These are phyloP conservation scores for Cutaneotrichosporon daszewskae DNA, from an alignment of 1,284 basidiomycete species.

Conservation along the genomic window DNA sequence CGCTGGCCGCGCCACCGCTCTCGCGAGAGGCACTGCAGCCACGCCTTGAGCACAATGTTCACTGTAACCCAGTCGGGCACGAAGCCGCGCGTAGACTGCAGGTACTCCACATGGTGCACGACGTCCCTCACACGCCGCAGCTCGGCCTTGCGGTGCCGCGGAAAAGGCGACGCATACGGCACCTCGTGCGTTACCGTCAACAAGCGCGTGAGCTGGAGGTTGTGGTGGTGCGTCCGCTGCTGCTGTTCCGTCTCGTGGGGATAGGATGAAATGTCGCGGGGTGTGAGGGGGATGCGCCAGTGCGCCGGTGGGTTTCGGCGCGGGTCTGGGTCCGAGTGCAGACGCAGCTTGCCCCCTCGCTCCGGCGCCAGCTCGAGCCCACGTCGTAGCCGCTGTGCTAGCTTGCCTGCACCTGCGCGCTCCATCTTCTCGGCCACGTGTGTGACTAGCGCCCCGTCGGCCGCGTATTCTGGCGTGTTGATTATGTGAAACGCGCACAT, in stretches of 20 bases:
- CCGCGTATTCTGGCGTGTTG: conserved; percentile 24
- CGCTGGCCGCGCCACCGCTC: conserved; percentile 1
- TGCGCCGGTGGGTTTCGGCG: conserved; percentile 4
- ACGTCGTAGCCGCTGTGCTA: conserved; percentile 26
- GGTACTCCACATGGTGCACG: conserved; percentile 22
- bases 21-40: conserved; percentile 20
- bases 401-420: conserved; percentile 27
- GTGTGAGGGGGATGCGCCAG: conserved; percentile 8
- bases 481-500: conserved; percentile 33
- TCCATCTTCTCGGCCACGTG: conserved; percentile 21
- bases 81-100: conserved; percentile 30
- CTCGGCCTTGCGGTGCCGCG: not conserved
- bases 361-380: conserved; percentile 10
- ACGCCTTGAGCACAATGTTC: conserved; percentile 39
- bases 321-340: conserved; percentile 1
- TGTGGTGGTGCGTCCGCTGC: conserved; percentile 14
- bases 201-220: conserved; percentile 9
- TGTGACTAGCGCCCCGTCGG: conserved; percentile 18
- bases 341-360: not conserved
- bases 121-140: conserved; percentile 29
- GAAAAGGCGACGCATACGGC: conserved; percentile 5
- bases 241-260: conserved; percentile 2
- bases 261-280: conserved; percentile 1
- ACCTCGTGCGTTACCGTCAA: conserved; percentile 8
- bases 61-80: conserved; percentile 38